phyloP scores from a whole-genome alignment of 768 basidiomycete genomes.

The Leccinum subtestaceum region DNA sequence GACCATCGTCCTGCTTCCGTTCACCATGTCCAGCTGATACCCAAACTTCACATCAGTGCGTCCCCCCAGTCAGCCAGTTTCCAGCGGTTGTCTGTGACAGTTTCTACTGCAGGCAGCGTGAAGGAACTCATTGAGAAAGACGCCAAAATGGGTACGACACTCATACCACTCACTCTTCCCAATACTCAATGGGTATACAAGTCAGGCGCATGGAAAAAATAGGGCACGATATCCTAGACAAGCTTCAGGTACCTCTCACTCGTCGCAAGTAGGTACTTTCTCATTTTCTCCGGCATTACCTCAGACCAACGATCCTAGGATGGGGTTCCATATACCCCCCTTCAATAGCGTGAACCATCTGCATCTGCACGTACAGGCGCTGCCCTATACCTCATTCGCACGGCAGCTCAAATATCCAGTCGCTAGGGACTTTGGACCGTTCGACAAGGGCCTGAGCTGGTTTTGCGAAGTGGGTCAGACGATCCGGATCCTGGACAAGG shows the following conservation, averaged over 20 bases:
- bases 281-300: neutral
- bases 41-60: constrained; percentile 51
- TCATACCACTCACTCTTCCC: constrained; percentile 1
- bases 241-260: constrained; percentile 37
- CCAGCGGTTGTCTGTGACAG: neutral
- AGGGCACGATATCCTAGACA: constrained; percentile 52
- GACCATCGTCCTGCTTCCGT: constrained; percentile 48
- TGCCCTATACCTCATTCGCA: constrained; percentile 54
- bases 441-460: constrained; percentile 70
- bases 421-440: constrained; percentile 34
- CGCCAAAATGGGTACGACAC: constrained; percentile 45
- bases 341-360: constrained; percentile 71
- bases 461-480: constrained; percentile 65
- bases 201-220: constrained; percentile 48
- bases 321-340: constrained; percentile 83
- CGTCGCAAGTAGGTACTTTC: constrained; percentile 44
- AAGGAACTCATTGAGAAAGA: constrained; percentile 45
- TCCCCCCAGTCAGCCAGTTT: neutral
- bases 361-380: constrained; percentile 69
- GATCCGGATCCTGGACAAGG: constrained; percentile 55
- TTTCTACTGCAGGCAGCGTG: constrained; percentile 47
- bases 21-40: constrained; percentile 51
- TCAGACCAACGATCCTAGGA: constrained; percentile 37
- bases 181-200: constrained; percentile 27
- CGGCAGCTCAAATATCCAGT: constrained; percentile 50